phyloP scores from a whole-genome alignment of 2,329 filamentous ascomycete species.

The Beauveria asiatica region DNA sequence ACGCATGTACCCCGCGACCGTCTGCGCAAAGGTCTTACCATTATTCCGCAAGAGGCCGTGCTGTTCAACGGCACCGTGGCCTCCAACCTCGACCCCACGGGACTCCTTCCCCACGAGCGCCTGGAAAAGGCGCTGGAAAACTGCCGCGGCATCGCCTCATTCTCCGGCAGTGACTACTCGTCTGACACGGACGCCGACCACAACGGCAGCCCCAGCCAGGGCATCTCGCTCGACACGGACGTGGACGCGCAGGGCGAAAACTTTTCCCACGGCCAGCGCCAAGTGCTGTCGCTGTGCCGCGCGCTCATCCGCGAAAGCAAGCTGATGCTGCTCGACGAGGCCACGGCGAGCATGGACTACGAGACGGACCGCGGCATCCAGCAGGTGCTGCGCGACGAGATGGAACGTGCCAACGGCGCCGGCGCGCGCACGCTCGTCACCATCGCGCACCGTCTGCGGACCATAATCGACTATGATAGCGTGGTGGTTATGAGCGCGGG shows the following conservation, averaged over 20 bases:
- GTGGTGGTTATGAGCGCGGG: constrained; percentile 50
- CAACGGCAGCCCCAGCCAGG: constrained; percentile 17
- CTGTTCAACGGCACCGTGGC: constrained; percentile 45
- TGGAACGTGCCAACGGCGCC: constrained; percentile 27
- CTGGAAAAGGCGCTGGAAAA: constrained; percentile 53
- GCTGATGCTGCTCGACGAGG: constrained; percentile 49
- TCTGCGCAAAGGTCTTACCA: constrained; percentile 45
- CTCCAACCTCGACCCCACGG: constrained; percentile 57
- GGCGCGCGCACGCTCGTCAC: constrained; percentile 45
- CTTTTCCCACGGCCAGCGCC: constrained; percentile 49
- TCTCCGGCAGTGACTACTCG: constrained; percentile 31
- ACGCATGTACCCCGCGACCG: constrained; percentile 40
- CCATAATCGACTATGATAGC: constrained; percentile 51
- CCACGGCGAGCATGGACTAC: constrained; percentile 52
- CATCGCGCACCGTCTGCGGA: constrained; percentile 49
- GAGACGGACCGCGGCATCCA: constrained; percentile 49
- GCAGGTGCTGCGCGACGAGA: constrained; percentile 40
- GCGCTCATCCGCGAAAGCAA: constrained; percentile 47
- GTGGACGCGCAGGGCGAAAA: constrained; percentile 47
- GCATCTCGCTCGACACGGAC: constrained; percentile 32
- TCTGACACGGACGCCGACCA: constrained; percentile 18
- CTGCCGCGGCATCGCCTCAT: constrained; percentile 51
- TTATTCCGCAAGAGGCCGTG: constrained; percentile 52
- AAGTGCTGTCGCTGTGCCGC: constrained; percentile 49
- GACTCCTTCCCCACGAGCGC: constrained; percentile 41